These are phyloP conservation scores for Podaxis sp. DNA, from an alignment of 768 basidiomycete genomes.

Conservation along the genomic window DNA sequence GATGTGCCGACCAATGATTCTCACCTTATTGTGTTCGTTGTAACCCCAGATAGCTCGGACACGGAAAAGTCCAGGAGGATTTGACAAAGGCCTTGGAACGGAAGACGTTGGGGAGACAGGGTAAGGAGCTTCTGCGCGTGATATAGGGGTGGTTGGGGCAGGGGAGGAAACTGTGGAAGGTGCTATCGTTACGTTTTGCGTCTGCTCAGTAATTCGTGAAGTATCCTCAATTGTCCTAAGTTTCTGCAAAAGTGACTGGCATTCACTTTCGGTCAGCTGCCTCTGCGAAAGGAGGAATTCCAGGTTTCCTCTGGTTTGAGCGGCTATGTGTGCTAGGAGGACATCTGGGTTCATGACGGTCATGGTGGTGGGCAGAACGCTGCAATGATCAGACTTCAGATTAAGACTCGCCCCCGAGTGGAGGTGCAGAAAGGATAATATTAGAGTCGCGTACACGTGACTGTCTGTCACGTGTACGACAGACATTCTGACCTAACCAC, in stretches of 20 bases:
- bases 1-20: slow-evolving; percentile 13
- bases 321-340: slow-evolving; percentile 45
- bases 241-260: slow-evolving; percentile 42
- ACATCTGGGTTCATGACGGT: not conserved
- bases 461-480: not conserved
- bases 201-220: not conserved
- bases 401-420: not conserved
- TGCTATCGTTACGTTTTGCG: not conserved
- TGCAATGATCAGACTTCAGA: not conserved
- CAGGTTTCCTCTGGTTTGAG: slow-evolving; percentile 54
- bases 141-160: not conserved
- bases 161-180: not conserved
- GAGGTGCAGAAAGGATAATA: not conserved
- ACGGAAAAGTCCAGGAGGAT: slow-evolving; percentile 27
- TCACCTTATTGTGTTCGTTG: slow-evolving; percentile 56
- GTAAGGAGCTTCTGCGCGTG: not conserved
- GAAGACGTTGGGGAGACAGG: not conserved
- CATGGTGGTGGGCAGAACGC: not conserved
- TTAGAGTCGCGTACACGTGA: not conserved
- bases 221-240: slow-evolving; percentile 24
- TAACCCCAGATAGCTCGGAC: slow-evolving; percentile 64
- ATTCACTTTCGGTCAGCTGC: slow-evolving; percentile 46
- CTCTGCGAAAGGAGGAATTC: slow-evolving; percentile 51
- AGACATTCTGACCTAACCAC: no score
- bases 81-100: slow-evolving; percentile 19